Evolutionary conservation across 495 filamentous ascomycete genomes (phyloP), one percentile per base, ranked within the genome.

Genomic region (Xanthoparmelia taractica): DNA sequence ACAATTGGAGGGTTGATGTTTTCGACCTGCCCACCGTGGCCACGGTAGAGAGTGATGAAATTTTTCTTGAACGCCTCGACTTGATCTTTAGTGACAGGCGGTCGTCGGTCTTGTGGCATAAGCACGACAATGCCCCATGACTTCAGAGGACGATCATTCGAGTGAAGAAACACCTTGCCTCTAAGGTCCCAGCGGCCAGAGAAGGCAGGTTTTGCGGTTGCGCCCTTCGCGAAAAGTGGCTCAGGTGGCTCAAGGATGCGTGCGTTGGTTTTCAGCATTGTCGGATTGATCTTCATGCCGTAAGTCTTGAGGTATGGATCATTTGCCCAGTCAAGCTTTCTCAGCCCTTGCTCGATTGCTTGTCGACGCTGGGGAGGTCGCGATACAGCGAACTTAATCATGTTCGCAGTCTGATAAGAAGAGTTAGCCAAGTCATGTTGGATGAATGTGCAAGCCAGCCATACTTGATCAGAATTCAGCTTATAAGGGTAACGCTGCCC

Each of bases 101-200:
- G 38, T n/a, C 52, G 48, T 13, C 29, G 17, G 37, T 62, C 23
- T 18, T 54, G 73, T 11, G 74, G 76, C 12, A 70, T 64, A 31
- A 86, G 80, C 36, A 80, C 78, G 56, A 82, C 80, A 37, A 97
- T 74, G 34, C 83, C 87, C 92, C 93, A 98, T 13, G 78, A 77
- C 48, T 78, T 77, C 15, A 97, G 78, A 1, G 80, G 76, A 0
- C 63, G 54, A 6, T 72, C 66, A 72, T 95, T 90, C 0, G 81
- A 69, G 47, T 71, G 67, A 4, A 86, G 69, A 69, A 97, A 97
- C 63, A 87, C 89, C 70, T 86, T 87, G 37, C 85, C 85, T 20
- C 88, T 84, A 27, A 97, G 80, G 72, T 94, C 89, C 94, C 94
- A 98, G 15, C 89, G 86, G 29, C 92, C 94, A 40, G 71, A 71